Evolutionary conservation across 306 rosid species (phyloP).

Genomic region (Acacia acuminata): DNA sequence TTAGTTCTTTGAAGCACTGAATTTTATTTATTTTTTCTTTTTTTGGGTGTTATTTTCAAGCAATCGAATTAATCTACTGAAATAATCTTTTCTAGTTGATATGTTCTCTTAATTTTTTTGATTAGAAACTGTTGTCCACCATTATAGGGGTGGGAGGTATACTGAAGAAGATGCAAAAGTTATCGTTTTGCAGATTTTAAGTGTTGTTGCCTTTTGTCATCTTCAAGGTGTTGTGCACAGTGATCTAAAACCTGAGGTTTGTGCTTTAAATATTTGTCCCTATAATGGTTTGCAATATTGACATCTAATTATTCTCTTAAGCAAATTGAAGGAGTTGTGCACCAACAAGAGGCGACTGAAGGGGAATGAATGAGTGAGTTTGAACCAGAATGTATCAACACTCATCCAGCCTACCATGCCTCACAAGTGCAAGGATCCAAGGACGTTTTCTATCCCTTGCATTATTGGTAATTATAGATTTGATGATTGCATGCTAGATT

Average conservation of each 20-base stretch:
- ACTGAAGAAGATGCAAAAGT: constrained; percentile 91
- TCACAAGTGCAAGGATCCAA: too few species aligned
- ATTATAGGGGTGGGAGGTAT: constrained; percentile 86
- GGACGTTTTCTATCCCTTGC: too few species aligned
- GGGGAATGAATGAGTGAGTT: too few species aligned
- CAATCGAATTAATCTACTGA: background rate
- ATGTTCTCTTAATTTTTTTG: background rate
- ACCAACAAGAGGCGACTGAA: too few species aligned
- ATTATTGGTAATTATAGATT: too few species aligned
- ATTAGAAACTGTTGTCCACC: constrained; percentile 29
- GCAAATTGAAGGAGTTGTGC: too few species aligned
- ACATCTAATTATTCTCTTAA: constrained; percentile 7
- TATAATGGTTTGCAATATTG: constrained; percentile 14
- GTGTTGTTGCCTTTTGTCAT: constrained; percentile 96
- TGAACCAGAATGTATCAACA: too few species aligned
- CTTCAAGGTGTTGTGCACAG: constrained; percentile 99
- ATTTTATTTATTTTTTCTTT: background rate
- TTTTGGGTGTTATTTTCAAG: constrained; percentile 6
- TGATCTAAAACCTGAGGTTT: constrained; percentile 97
- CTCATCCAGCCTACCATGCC: too few species aligned
- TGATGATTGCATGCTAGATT: too few species aligned
- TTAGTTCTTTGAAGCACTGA: background rate
- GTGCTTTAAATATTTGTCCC: constrained; percentile 32
- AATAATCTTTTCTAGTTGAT: background rate
- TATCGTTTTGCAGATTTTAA: constrained; percentile 82